Conservation (phyloP, 306 rosid genomes). For the Glycine tomentella region DNA sequence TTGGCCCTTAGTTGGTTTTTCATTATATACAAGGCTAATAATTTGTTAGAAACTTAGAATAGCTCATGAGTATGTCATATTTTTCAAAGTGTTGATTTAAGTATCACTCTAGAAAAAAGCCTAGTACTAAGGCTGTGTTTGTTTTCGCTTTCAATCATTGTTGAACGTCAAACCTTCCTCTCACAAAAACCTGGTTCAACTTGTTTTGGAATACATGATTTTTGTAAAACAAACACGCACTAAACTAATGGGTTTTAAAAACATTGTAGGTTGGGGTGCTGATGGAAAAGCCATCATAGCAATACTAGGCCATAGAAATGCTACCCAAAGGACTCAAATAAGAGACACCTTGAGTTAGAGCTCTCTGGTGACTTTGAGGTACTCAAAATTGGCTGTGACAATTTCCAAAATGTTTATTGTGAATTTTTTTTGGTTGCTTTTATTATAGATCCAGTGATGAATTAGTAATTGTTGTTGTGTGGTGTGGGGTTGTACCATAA, state of each 20-base stretch:
- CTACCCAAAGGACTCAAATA: conserved; percentile 67
- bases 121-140: not conserved
- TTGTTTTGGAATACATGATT: too few species aligned
- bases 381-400: not conserved
- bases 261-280: conserved; percentile 79
- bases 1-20: not conserved
- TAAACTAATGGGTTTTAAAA: not conserved
- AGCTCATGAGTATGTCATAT: not conserved
- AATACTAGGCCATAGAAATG: conserved; percentile 72
- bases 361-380: conserved; percentile 87
- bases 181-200: too few species aligned
- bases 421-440: not conserved
- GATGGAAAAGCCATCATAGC: conserved; percentile 75
- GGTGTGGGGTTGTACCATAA: not conserved
- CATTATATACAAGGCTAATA: not conserved
- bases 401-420: not conserved
- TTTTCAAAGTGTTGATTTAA: not conserved
- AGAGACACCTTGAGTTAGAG: conserved; percentile 88
- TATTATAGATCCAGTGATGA: not conserved
- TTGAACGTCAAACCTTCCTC: too few species aligned
- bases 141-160: too few species aligned
- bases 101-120: not conserved
- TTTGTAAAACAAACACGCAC: too few species aligned
- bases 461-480: not conserved
- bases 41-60: not conserved